These are phyloP conservation scores for Pleurozium schreberi DNA, from an alignment of 225 moss, liverwort and hornwort species.

Conservation along the genomic window DNA sequence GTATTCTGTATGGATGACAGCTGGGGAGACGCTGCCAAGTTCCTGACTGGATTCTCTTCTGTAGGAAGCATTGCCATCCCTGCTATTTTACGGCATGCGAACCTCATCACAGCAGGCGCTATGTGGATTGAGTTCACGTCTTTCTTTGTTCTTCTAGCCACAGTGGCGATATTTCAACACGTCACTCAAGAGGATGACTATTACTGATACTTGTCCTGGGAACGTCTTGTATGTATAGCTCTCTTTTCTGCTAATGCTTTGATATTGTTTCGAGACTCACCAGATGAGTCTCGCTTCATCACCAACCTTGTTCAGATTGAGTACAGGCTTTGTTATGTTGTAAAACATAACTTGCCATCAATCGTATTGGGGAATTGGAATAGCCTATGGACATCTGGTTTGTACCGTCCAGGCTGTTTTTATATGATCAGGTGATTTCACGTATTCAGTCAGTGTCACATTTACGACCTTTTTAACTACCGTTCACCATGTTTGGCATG, in stretches of 20 bases:
- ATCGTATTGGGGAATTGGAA: neutral
- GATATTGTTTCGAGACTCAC: neutral
- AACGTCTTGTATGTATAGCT: neutral
- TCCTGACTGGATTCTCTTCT: constrained; percentile 78
- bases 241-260: neutral
- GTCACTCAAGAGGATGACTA: constrained; percentile 52
- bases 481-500: neutral
- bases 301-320: neutral
- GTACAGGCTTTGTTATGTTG: neutral
- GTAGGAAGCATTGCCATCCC: constrained; percentile 89
- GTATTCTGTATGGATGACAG: constrained; percentile 12
- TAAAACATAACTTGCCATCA: neutral
- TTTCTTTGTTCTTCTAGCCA: constrained; percentile 60
- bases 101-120: constrained; percentile 66
- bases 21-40: constrained; percentile 82
- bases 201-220: neutral
- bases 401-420: neutral
- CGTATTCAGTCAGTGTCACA: neutral
- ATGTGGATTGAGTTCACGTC: constrained; percentile 76
- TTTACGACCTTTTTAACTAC: neutral
- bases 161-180: constrained; percentile 58
- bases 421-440: neutral
- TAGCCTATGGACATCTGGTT: neutral
- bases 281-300: neutral
- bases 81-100: constrained; percentile 68